A percentile compares a stretch with the other conserved stretches of the same genome.
phyloP scores from a whole-genome alignment of 192 early-diverging fungal species.

The Backusella westeae region DNA sequence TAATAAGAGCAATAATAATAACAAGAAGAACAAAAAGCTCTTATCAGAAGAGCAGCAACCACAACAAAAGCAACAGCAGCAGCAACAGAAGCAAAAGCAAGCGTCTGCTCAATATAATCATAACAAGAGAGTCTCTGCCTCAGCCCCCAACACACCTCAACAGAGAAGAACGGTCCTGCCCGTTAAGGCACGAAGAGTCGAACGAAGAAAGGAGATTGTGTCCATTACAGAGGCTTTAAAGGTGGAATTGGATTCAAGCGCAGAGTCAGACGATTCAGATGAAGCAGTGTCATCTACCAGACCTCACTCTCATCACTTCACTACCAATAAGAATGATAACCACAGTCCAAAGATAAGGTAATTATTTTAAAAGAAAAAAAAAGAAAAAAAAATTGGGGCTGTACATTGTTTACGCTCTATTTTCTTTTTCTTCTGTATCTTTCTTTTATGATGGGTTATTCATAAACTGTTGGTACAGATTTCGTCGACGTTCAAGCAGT shows the following conservation, averaged over 20 bases:
- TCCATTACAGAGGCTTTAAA: slow-evolving; percentile 37
- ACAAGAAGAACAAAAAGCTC: not conserved
- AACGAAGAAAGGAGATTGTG: slow-evolving; percentile 45
- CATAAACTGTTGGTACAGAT: not conserved
- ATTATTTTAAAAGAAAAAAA: not conserved
- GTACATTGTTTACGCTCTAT: not conserved
- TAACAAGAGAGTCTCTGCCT: not conserved
- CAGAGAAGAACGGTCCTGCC: slow-evolving; percentile 22
- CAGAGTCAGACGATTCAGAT: slow-evolving; percentile 42
- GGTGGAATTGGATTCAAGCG: slow-evolving; percentile 29
- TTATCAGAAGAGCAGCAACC: not conserved
- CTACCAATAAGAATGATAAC: not conserved
- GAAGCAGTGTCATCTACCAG: not conserved
- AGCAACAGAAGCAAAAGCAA: not conserved
- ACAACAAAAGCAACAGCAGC: not conserved
- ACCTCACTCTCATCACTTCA: not conserved
- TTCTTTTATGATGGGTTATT: not conserved
- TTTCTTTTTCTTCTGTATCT: not conserved
- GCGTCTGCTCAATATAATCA: not conserved
- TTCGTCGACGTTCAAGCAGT: not conserved
- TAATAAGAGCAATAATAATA: not conserved
- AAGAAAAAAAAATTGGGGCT: not conserved
- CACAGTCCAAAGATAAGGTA: not conserved
- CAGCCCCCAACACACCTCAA: slow-evolving; percentile 19
- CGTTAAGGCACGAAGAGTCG: slow-evolving; percentile 43